Evolutionary conservation across 148 eudicot genomes (phyloP).

Genomic region (Cornus suecica): DNA sequence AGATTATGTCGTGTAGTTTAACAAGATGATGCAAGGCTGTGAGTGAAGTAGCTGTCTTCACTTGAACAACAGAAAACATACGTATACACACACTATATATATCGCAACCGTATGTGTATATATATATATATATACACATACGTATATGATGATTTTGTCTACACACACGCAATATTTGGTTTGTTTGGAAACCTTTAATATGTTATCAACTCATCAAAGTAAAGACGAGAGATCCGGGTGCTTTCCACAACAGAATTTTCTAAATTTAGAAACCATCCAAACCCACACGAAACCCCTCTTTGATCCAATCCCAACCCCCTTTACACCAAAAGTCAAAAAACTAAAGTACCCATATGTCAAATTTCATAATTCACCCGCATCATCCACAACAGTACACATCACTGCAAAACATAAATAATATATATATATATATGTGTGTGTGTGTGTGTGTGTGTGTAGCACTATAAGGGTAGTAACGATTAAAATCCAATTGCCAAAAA

Average conservation of each 20-base stretch:
- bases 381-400: background rate
- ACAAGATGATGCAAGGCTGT: too few species aligned
- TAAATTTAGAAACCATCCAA: conserved; percentile 5
- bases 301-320: background rate
- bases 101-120: too few species aligned
- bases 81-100: too few species aligned
- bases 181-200: background rate
- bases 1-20: too few species aligned
- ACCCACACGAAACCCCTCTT: background rate
- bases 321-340: conserved; percentile 3
- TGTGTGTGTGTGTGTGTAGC: too few species aligned
- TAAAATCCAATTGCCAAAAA: too few species aligned
- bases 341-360: background rate
- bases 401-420: too few species aligned
- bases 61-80: too few species aligned
- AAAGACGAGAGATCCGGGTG: conserved; percentile 4
- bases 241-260: background rate
- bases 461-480: too few species aligned
- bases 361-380: background rate
- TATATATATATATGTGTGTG: background rate
- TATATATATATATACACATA: too few species aligned
- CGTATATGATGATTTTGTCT: background rate
- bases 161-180: background rate
- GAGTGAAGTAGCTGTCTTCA: too few species aligned
- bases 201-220: background rate